Evolutionary conservation across 106 monocot genomes (phyloP).

Genomic region (Agapanthus africanus): DNA sequence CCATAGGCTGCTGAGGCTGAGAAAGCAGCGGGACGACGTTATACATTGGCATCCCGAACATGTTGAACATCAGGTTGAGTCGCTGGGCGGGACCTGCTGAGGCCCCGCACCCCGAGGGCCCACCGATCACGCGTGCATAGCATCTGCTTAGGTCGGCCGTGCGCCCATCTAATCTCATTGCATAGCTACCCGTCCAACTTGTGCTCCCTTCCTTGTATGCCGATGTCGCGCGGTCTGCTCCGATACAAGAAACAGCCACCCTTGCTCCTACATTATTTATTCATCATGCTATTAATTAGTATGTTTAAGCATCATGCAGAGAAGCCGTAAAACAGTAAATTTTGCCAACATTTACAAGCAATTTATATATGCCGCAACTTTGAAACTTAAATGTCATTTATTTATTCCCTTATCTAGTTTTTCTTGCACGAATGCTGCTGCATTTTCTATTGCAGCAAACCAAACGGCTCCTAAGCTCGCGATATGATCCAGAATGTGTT

Average conservation of each 20-base stretch:
- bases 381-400: too few species aligned
- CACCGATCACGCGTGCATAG: slow-evolving; percentile 35
- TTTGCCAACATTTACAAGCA: too few species aligned
- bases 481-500: too few species aligned
- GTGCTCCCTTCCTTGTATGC: slow-evolving; percentile 37
- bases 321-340: too few species aligned
- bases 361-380: too few species aligned
- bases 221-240: slow-evolving; percentile 6
- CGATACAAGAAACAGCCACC: slow-evolving; percentile 51
- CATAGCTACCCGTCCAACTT: slow-evolving; percentile 58
- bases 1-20: slow-evolving; percentile 38
- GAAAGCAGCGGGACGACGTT: slow-evolving; percentile 43
- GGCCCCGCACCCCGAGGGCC: slow-evolving; percentile 27
- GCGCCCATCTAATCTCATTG: slow-evolving; percentile 44
- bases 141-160: slow-evolving; percentile 60
- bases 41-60: slow-evolving; percentile 55
- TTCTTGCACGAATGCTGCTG: too few species aligned
- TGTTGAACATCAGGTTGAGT: slow-evolving; percentile 38
- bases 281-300: too few species aligned
- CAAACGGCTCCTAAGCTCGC: too few species aligned
- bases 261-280: slow-evolving; percentile 37
- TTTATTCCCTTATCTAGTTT: background rate
- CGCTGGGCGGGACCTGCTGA: slow-evolving; percentile 23
- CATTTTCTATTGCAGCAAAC: too few species aligned
- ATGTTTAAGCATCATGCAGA: too few species aligned